Conservation (phyloP, 257 asterid genomes). For the Marsdenia floribunda region DNA sequence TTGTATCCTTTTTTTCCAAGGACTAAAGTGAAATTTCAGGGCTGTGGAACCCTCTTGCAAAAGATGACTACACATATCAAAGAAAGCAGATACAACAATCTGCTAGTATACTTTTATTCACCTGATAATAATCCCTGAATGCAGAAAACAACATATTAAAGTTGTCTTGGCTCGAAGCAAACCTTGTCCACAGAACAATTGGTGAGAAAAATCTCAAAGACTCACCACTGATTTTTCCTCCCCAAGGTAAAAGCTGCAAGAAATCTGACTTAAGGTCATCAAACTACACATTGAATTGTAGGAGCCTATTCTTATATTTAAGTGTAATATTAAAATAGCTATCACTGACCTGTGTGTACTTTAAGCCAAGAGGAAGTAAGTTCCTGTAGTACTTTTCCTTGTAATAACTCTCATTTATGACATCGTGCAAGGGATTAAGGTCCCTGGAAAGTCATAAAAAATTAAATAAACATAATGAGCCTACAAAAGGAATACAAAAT, state of each 20-base stretch:
- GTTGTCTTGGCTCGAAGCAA: slow-evolving; percentile 48
- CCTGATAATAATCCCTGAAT: slow-evolving; percentile 83
- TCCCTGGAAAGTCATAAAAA: slow-evolving; percentile 51
- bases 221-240: slow-evolving; percentile 85
- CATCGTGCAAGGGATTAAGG: slow-evolving; percentile 78
- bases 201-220: slow-evolving; percentile 89
- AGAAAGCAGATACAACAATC: neutral
- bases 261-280: slow-evolving; percentile 49
- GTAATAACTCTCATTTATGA: slow-evolving; percentile 51
- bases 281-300: slow-evolving; percentile 26
- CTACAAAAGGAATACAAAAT: neutral
- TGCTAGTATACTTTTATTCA: slow-evolving; percentile 19
- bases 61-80: neutral
- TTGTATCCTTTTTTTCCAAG: neutral
- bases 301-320: slow-evolving; percentile 7
- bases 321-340: neutral
- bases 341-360: slow-evolving; percentile 57
- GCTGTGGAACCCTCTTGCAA: neutral
- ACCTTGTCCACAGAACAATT: slow-evolving; percentile 80
- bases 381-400: slow-evolving; percentile 65
- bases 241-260: slow-evolving; percentile 99
- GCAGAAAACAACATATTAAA: slow-evolving; percentile 58
- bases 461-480: slow-evolving; percentile 3
- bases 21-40: neutral
- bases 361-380: slow-evolving; percentile 60